Evolutionary conservation across 2,329 filamentous ascomycete species (phyloP).

Genomic region (Cladophialophora carrionii): DNA sequence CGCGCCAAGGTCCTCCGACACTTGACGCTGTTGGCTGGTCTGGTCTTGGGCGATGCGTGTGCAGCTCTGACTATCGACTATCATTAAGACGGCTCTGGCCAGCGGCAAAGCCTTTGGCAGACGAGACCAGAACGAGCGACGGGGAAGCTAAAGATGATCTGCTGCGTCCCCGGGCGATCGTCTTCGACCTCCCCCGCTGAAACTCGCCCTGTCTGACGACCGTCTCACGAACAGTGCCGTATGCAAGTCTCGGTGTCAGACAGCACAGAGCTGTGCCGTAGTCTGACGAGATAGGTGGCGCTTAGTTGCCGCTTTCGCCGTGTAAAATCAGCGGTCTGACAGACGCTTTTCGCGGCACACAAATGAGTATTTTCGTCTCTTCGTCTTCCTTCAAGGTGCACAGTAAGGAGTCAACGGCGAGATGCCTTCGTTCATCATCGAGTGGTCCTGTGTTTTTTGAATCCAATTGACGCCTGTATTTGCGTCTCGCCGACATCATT

Average conservation of each 20-base stretch:
- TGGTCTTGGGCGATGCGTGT: too few species aligned
- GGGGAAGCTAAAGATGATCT: background rate
- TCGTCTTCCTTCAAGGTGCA: background rate
- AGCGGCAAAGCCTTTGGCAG: background rate
- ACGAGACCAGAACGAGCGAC: background rate
- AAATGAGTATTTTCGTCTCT: background rate
- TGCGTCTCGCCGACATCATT: background rate
- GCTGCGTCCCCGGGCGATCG: too few species aligned
- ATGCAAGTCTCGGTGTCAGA: background rate
- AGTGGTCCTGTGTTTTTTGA: background rate
- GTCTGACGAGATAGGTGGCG: background rate
- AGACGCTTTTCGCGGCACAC: background rate
- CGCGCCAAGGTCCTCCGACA: background rate
- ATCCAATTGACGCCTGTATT: too few species aligned
- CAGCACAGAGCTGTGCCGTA: too few species aligned
- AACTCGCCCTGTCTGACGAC: background rate
- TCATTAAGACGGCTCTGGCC: background rate
- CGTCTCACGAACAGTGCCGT: background rate
- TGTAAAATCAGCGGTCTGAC: background rate
- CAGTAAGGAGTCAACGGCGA: background rate
- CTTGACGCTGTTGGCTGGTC: background rate
- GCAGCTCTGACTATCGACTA: background rate
- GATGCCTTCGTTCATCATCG: background rate
- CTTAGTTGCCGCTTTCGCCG: background rate
- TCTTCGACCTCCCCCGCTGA: too few species aligned